Evolutionary conservation across 768 basidiomycete genomes (phyloP), one percentile per base, ranked within the genome.

Genomic region (Boletus sp.): DNA sequence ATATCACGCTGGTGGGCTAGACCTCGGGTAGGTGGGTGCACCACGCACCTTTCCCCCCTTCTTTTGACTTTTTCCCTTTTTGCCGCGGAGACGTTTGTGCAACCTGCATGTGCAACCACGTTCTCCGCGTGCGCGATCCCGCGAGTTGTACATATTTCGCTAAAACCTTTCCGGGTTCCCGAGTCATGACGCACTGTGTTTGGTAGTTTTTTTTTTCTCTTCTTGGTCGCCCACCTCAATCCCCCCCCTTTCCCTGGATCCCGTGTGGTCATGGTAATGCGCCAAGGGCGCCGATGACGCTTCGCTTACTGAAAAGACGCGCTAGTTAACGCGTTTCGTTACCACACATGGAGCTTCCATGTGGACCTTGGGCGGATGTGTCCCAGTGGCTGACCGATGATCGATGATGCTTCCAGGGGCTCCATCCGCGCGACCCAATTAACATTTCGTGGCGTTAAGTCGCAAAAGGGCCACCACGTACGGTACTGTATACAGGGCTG

Each of bases 221-320:
- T 7, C 39, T 25, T 30, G 29, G 30, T 27, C 14, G 27, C 3
- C 11, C 30, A 21, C 29, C 9, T 33, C 14, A 11, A 4, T 5
- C 6, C 17, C 17, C 33, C 11, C 25, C 25, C 25, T 25, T 4
- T 25, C 25, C 25, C 25, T 5, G 25, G 25, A 14, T 21, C 41
- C 42, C 33, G 35, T 21, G 51, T 58, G 40, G 34, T 7, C 47
- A 53, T 45, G 43, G 47, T 19, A 40, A 58, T 50, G 30, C 8
- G 15, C 15, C 15, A 35, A 32, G 50, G 46, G 19, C 30, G 11
- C 17, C 10, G 29, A 41, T 25, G 34, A 19, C 15, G 19, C 29
- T 48, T 50, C 32, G 40, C 11, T 23, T 23, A 39, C 21, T 10
- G 13, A 15, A 37, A 14, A 33, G 19, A 9, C 15, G 17, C 23